These are phyloP conservation scores for Populus davidiana DNA, from an alignment of 345 rosid genomes.

Conservation along the genomic window DNA sequence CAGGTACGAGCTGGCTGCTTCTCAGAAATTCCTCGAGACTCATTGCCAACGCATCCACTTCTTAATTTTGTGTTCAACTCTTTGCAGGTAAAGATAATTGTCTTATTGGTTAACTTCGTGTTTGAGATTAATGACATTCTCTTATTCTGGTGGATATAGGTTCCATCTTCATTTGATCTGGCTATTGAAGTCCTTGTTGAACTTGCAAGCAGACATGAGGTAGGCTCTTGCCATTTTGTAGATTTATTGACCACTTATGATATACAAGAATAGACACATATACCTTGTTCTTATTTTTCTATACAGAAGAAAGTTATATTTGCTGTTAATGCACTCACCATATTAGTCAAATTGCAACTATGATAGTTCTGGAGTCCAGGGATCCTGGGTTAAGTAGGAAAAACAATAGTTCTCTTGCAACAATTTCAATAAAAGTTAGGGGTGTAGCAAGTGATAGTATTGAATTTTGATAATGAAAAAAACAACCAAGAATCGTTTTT, in stretches of 20 bases:
- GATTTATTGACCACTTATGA: conserved; percentile 4
- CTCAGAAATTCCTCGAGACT: conserved; percentile 74
- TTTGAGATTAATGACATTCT: conserved; percentile 10
- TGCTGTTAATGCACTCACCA: neutral
- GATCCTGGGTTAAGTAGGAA: too few species aligned
- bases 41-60: conserved; percentile 77
- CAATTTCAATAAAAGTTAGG: too few species aligned
- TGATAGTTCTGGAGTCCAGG: too few species aligned
- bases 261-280: neutral
- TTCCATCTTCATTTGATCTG: conserved; percentile 71
- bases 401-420: too few species aligned
- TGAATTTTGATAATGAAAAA: too few species aligned
- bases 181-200: conserved; percentile 91
- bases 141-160: conserved; percentile 39
- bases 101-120: conserved; percentile 2
- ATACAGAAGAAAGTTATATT: too few species aligned
- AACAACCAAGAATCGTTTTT: too few species aligned
- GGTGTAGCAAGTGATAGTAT: too few species aligned
- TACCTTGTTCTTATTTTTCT: neutral
- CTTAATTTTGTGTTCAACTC: conserved; percentile 72
- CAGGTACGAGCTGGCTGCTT: conserved; percentile 96
- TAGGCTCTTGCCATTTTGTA: conserved; percentile 25
- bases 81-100: conserved; percentile 53
- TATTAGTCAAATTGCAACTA: neutral
- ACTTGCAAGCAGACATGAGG: conserved; percentile 86